phyloP scores from a whole-genome alignment of 2,329 filamentous ascomycete genomes.

The Colletotrichum viniferum region DNA sequence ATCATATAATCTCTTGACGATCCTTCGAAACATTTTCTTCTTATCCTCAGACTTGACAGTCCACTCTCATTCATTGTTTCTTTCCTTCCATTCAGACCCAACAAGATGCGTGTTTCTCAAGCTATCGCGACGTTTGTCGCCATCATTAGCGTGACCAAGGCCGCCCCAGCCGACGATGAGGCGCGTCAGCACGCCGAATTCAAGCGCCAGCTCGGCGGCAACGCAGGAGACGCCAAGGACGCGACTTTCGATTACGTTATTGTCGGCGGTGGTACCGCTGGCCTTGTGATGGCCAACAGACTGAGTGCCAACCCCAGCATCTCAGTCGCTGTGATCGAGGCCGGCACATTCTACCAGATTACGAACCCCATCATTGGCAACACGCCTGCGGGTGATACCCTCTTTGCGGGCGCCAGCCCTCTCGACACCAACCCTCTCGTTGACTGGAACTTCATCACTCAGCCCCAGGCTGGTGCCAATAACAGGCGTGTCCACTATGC shows the following conservation, averaged over 20 bases:
- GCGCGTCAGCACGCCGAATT: constrained; percentile 1
- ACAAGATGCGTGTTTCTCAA: not conserved
- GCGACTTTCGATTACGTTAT: constrained; percentile 26
- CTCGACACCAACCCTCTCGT: constrained; percentile 26
- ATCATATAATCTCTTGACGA: not conserved
- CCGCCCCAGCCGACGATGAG: not conserved
- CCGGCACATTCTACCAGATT: constrained; percentile 37
- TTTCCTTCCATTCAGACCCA: not conserved
- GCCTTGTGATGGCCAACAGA: constrained; percentile 36
- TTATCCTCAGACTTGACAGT: not conserved
- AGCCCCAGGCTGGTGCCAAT: constrained; percentile 27
- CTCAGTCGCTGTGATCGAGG: constrained; percentile 42
- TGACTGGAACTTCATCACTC: constrained; percentile 33
- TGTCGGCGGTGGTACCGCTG: constrained; percentile 44
- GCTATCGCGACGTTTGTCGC: not conserved
- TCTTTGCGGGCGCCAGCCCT: constrained; percentile 1
- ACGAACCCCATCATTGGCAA: constrained; percentile 29
- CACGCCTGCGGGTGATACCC: constrained; percentile 21
- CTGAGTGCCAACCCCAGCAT: constrained; percentile 29
- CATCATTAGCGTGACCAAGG: not conserved
- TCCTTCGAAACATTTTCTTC: not conserved
- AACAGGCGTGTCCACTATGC: constrained; percentile 37
- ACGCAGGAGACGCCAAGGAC: constrained; percentile 8
- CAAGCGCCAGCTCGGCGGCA: constrained; percentile 10
- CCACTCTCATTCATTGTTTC: not conserved